Conservation (phyloP, 2,329 filamentous ascomycete species). For the Phialophora expanda region DNA sequence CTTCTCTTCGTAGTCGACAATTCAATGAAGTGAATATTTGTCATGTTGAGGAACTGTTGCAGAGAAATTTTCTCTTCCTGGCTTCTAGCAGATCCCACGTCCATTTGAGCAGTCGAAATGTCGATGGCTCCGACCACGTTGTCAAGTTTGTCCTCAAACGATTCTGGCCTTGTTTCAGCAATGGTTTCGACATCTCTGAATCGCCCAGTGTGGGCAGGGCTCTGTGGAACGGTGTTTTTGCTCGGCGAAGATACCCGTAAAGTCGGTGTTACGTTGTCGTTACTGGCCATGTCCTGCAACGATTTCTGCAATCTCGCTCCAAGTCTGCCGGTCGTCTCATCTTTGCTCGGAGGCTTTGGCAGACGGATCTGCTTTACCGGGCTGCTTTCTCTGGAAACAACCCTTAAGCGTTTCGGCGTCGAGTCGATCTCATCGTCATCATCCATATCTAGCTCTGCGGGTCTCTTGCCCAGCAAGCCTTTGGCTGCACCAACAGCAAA, state of each 20-base stretch:
- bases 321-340: conserved; percentile 67
- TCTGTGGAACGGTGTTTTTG: conserved; percentile 55
- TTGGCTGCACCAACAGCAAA: conserved; percentile 75
- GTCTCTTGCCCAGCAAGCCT: conserved; percentile 75
- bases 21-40: conserved; percentile 97
- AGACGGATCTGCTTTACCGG: conserved; percentile 77
- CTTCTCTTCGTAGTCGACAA: conserved; percentile 93
- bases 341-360: conserved; percentile 70
- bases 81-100: conserved; percentile 40
- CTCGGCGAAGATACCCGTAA: conserved; percentile 57
- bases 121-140: conserved; percentile 41
- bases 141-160: conserved; percentile 42
- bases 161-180: conserved; percentile 33
- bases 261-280: conserved; percentile 45
- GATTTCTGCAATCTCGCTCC: conserved; percentile 48
- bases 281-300: conserved; percentile 48
- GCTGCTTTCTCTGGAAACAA: conserved; percentile 66
- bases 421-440: conserved; percentile 64
- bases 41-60: conserved; percentile 92
- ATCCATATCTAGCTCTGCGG: conserved; percentile 69
- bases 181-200: conserved; percentile 57
- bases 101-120: conserved; percentile 33
- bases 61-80: conserved; percentile 72
- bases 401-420: conserved; percentile 69
- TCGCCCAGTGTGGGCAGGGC: conserved; percentile 62